These are phyloP conservation scores for Kodamaea nitidulidarum DNA, from an alignment of 805 yeast species.

Conservation along the genomic window DNA sequence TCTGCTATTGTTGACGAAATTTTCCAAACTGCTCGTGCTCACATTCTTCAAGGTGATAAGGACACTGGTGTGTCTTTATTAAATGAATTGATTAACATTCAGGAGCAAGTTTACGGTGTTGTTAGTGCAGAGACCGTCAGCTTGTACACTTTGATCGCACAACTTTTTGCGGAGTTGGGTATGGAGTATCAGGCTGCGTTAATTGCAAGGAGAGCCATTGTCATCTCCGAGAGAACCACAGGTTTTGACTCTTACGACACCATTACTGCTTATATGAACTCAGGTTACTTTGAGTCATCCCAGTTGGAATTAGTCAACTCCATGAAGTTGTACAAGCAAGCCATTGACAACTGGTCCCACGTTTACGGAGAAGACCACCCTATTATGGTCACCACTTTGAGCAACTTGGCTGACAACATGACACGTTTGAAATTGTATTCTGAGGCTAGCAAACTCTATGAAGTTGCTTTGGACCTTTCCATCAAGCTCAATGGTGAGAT, in stretches of 20 bases:
- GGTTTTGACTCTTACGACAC: slow-evolving; percentile 83
- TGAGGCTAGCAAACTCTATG: slow-evolving; percentile 51
- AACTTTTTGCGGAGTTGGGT: slow-evolving; percentile 59
- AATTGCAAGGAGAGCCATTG: slow-evolving; percentile 62
- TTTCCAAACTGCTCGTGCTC: slow-evolving; percentile 56
- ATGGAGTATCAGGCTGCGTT: slow-evolving; percentile 56
- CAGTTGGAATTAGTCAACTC: slow-evolving; percentile 58
- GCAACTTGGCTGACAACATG: slow-evolving; percentile 58
- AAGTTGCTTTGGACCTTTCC: slow-evolving; percentile 51
- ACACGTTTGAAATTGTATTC: slow-evolving; percentile 46
- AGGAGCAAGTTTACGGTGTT: slow-evolving; percentile 80
- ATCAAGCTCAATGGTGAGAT: slow-evolving; percentile 50
- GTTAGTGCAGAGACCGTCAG: slow-evolving; percentile 77
- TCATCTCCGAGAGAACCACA: slow-evolving; percentile 70
- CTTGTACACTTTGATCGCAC: slow-evolving; percentile 62
- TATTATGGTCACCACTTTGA: slow-evolving; percentile 57
- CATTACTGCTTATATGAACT: slow-evolving; percentile 63
- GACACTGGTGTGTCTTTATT: slow-evolving; percentile 61
- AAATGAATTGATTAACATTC: slow-evolving; percentile 64
- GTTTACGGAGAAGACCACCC: slow-evolving; percentile 68
- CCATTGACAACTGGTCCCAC: slow-evolving; percentile 54
- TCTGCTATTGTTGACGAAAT: slow-evolving; percentile 72
- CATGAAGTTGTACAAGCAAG: slow-evolving; percentile 56
- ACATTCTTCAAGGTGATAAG: slow-evolving; percentile 37
- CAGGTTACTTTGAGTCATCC: slow-evolving; percentile 67